Evolutionary conservation across 2,329 filamentous ascomycete genomes (phyloP).

Genomic region (Sordariomycetes sp.): DNA sequence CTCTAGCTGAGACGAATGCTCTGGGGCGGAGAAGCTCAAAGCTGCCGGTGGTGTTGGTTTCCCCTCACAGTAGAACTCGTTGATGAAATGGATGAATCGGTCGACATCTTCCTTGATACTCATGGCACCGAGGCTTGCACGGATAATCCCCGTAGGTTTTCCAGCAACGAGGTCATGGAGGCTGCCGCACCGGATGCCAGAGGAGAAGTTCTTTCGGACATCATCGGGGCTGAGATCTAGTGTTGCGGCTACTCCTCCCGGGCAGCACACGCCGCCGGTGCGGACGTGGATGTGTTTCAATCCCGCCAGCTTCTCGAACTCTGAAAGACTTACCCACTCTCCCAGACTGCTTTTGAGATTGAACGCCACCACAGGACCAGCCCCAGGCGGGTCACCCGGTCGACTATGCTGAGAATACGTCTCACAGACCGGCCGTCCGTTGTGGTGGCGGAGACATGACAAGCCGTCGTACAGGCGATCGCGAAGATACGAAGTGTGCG

Average conservation of each 20-base stretch:
- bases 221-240: conserved; percentile 71
- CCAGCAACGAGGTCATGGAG: conserved; percentile 74
- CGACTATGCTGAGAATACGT: conserved; percentile 41
- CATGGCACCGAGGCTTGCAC: conserved; percentile 84
- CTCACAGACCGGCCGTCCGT: conserved; percentile 52
- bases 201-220: conserved; percentile 73
- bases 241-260: conserved; percentile 68
- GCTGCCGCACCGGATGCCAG: conserved; percentile 73
- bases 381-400: conserved; percentile 16
- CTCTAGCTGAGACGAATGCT: conserved; percentile 2
- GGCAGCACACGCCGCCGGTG: conserved; percentile 86
- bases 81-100: conserved; percentile 59
- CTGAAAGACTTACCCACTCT: conserved; percentile 67
- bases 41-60: background rate
- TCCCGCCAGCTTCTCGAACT: conserved; percentile 78
- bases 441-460: conserved; percentile 52
- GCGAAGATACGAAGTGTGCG: conserved; percentile 59
- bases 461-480: conserved; percentile 49
- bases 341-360: conserved; percentile 63
- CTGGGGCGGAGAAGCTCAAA: background rate
- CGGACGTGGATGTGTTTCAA: conserved; percentile 74
- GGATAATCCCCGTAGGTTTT: conserved; percentile 79
- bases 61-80: conserved; percentile 35
- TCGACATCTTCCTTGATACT: conserved; percentile 68
- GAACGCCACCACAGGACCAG: conserved; percentile 74